A percentile compares a stretch with the other conserved stretches of the same genome.
phyloP scores from a whole-genome alignment of 305 asterid species.

The Fraxinus nigra region DNA sequence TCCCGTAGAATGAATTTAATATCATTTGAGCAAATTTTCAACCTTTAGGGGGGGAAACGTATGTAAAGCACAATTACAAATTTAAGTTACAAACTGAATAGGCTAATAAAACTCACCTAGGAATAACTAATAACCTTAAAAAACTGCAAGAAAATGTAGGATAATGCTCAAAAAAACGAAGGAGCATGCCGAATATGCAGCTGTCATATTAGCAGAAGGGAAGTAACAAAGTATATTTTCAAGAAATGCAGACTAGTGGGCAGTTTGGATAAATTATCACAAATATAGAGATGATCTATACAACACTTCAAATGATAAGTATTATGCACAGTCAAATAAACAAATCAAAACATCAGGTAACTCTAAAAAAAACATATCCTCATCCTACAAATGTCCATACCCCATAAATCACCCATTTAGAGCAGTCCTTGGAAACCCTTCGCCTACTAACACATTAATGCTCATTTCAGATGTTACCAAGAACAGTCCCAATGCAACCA shows the following conservation, averaged over 20 bases:
- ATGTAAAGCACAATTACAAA: conserved; percentile 19
- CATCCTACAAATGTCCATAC: background rate
- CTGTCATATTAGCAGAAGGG: background rate
- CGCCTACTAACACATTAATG: background rate
- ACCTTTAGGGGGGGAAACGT: conserved; percentile 10
- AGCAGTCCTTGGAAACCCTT: background rate
- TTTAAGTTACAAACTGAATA: conserved; percentile 28
- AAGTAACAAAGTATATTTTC: background rate
- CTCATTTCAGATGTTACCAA: background rate
- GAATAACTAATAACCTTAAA: conserved; percentile 21
- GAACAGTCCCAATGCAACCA: background rate
- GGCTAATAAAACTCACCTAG: conserved; percentile 7
- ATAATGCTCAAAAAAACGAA: background rate
- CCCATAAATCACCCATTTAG: background rate
- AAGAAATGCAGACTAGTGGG: background rate
- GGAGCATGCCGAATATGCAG: background rate
- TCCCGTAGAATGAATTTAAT: background rate
- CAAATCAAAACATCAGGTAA: background rate
- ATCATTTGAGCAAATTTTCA: background rate
- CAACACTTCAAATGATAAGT: background rate
- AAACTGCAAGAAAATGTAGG: background rate
- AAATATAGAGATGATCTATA: background rate
- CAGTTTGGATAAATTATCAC: background rate
- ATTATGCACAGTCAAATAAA: background rate
- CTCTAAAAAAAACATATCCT: background rate